Evolutionary conservation across 495 filamentous ascomycete genomes (phyloP).

Genomic region (Penicillium cataractarum): DNA sequence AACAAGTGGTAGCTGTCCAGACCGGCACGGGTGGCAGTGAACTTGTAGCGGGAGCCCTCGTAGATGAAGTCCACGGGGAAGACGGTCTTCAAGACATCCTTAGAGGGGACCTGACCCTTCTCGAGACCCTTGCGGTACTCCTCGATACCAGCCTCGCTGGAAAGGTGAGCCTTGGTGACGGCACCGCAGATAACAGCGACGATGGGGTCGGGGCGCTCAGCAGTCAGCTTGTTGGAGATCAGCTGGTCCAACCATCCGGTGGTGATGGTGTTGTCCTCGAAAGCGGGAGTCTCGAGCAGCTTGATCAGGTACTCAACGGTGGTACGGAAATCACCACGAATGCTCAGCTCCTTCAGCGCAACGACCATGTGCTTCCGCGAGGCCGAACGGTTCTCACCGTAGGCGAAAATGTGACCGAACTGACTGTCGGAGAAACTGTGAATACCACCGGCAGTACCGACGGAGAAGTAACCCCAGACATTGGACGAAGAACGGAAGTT

Average conservation of each 20-base stretch:
- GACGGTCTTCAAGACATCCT: constrained; percentile 96
- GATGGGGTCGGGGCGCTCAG: constrained; percentile 90
- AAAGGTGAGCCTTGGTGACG: constrained; percentile 90
- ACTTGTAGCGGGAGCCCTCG: constrained; percentile 94
- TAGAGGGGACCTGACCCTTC: constrained; percentile 94
- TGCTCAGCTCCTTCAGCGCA: constrained; percentile 96
- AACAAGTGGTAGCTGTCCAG: constrained; percentile 96
- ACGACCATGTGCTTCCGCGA: constrained; percentile 99
- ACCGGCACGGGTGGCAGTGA: constrained; percentile 93
- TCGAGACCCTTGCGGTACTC: constrained; percentile 91
- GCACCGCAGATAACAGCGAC: constrained; percentile 92
- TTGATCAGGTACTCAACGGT: constrained; percentile 99
- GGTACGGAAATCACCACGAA: constrained; percentile 98
- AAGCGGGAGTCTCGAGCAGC: constrained; percentile 95
- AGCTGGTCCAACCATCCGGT: constrained; percentile 99
- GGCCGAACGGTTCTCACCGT: constrained; percentile 92
- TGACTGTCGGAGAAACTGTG: constrained; percentile 99
- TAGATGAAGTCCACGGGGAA: constrained; percentile 99
- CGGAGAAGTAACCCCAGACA: constrained; percentile 99
- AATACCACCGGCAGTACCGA: constrained; percentile 93
- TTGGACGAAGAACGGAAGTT: constrained; percentile 99
- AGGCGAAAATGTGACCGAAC: constrained; percentile 99
- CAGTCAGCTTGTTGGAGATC: constrained; percentile 96
- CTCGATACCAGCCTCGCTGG: constrained; percentile 81
- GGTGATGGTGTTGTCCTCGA: constrained; percentile 98